These are phyloP conservation scores for Fusarium euwallaceae DNA, from an alignment of 2,329 filamentous ascomycete genomes.

Conservation along the genomic window DNA sequence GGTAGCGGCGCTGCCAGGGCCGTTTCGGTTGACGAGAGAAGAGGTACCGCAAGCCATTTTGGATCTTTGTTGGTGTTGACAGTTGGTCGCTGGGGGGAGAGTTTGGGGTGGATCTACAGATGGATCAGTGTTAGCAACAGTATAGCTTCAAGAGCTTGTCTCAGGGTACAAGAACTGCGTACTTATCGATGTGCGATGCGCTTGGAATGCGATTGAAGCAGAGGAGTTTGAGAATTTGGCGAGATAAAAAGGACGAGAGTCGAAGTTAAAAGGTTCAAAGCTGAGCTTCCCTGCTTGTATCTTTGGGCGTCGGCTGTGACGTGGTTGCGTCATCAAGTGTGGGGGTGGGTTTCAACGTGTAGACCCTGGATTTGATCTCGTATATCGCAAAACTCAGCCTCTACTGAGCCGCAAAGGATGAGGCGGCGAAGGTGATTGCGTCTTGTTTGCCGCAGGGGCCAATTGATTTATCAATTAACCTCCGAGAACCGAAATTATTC, in stretches of 20 bases:
- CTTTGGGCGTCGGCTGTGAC: constrained; percentile 23
- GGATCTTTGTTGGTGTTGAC: background rate
- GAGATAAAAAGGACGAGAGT: constrained; percentile 4
- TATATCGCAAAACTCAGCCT: constrained; percentile 7
- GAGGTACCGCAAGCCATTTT: constrained; percentile 45
- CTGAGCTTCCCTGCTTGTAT: constrained; percentile 11
- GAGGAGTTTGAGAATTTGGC: background rate
- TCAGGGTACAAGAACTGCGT: background rate
- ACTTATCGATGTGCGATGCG: constrained; percentile 9
- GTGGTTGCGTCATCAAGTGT: constrained; percentile 37
- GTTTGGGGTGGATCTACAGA: constrained; percentile 10
- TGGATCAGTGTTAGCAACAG: constrained; percentile 12
- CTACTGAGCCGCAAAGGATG: constrained; percentile 13
- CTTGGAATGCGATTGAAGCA: background rate
- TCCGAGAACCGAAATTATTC: background rate
- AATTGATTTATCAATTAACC: background rate
- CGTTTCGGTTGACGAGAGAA: constrained; percentile 53
- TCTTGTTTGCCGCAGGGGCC: background rate
- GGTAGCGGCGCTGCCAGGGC: constrained; percentile 62
- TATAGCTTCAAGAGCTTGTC: background rate
- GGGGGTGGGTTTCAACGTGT: constrained; percentile 33
- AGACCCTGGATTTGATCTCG: constrained; percentile 24
- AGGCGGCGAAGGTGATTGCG: background rate
- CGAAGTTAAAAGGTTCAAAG: constrained; percentile 17
- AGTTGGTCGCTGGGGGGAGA: background rate